A percentile compares a stretch with the other conserved stretches of the same genome.
Evolutionary conservation across 495 filamentous ascomycete species (phyloP).

Genomic region (Bacidia gigantensis): DNA sequence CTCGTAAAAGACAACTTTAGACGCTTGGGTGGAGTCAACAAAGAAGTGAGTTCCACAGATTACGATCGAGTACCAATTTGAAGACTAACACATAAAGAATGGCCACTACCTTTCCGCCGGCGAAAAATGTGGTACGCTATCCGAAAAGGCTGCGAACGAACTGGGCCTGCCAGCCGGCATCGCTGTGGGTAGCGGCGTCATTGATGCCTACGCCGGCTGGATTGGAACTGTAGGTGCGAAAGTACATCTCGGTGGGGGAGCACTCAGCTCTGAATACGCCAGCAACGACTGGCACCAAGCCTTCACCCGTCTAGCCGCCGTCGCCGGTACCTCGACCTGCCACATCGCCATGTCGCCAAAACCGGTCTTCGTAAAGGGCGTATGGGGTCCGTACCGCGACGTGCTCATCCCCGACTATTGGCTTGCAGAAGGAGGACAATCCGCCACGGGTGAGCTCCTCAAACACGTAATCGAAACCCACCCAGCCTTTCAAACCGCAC

Average conservation of each 20-base stretch:
- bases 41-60: slow-evolving; percentile 57
- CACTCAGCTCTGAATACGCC: slow-evolving; percentile 42
- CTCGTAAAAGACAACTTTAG: slow-evolving; percentile 73
- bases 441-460: slow-evolving; percentile 84
- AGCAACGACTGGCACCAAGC: slow-evolving; percentile 77
- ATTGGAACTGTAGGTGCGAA: slow-evolving; percentile 97
- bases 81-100: slow-evolving; percentile 49
- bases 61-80: slow-evolving; percentile 9
- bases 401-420: slow-evolving; percentile 81
- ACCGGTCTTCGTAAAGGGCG: slow-evolving; percentile 80
- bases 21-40: slow-evolving; percentile 83
- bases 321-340: slow-evolving; percentile 93
- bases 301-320: slow-evolving; percentile 87
- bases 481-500: slow-evolving; percentile 65
- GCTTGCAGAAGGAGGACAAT: slow-evolving; percentile 95
- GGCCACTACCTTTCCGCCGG: slow-evolving; percentile 81
- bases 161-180: slow-evolving; percentile 80
- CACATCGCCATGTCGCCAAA: slow-evolving; percentile 89
- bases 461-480: slow-evolving; percentile 92
- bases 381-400: slow-evolving; percentile 94
- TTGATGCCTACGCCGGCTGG: slow-evolving; percentile 97
- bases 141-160: slow-evolving; percentile 66
- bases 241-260: slow-evolving; percentile 50
- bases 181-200: slow-evolving; percentile 88
- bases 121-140: slow-evolving; percentile 72